These are phyloP conservation scores for Suhomyces bokatorum DNA, from an alignment of 1,139 yeast genomes.

Conservation along the genomic window DNA sequence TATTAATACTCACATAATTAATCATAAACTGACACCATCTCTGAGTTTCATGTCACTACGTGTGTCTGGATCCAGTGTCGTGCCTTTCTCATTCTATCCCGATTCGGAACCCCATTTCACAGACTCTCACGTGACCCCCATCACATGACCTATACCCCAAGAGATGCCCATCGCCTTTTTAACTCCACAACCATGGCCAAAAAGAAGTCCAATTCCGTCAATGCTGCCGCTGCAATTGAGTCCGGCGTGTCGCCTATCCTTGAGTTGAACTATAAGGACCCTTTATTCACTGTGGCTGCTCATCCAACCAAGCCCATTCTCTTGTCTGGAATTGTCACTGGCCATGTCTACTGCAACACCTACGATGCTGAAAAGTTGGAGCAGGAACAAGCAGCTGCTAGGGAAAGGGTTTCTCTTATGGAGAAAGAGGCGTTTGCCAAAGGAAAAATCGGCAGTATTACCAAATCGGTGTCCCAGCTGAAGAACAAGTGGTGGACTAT, in stretches of 20 bases:
- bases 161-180: constrained; percentile 12
- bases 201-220: constrained; percentile 32
- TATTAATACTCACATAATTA: too few relatives aligned
- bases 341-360: constrained; percentile 60
- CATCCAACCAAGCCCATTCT: constrained; percentile 74
- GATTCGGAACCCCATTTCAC: too few relatives aligned
- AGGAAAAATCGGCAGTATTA: constrained; percentile 30
- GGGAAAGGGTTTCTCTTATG: constrained; percentile 20
- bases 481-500: constrained; percentile 53
- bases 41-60: too few relatives aligned
- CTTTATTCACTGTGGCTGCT: constrained; percentile 74
- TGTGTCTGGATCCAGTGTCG: too few relatives aligned
- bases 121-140: not conserved
- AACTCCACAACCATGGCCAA: constrained; percentile 25
- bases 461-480: constrained; percentile 39
- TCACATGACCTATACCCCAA: not conserved
- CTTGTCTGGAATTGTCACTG: constrained; percentile 76
- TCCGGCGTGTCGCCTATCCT: constrained; percentile 51
- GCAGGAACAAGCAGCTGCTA: constrained; percentile 26
- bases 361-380: constrained; percentile 54
- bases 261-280: constrained; percentile 54
- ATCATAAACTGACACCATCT: too few relatives aligned
- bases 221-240: constrained; percentile 35
- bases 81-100: not conserved
- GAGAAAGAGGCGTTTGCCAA: constrained; percentile 30